These are phyloP conservation scores for Fraxinus paxiana DNA, from an alignment of 305 asterid species.

Conservation along the genomic window DNA sequence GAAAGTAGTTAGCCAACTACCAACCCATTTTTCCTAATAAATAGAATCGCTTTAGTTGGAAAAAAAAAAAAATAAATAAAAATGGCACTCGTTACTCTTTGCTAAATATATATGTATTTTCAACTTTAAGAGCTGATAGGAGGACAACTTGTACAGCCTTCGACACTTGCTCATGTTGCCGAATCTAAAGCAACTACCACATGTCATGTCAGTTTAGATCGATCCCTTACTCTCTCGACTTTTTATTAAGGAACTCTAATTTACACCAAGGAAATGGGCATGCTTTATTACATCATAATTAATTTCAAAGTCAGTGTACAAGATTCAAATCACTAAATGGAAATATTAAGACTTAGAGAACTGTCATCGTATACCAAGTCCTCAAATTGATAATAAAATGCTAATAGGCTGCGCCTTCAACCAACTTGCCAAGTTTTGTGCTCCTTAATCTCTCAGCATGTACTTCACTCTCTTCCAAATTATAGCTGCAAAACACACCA, in stretches of 20 bases:
- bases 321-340: neutral
- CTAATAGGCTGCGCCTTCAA: constrained; percentile 26
- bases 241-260: neutral
- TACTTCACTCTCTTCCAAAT: constrained; percentile 27
- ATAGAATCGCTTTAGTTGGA: neutral
- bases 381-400: neutral
- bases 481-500: constrained; percentile 24
- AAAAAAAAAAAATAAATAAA: neutral
- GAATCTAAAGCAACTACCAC: neutral
- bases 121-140: neutral
- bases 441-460: constrained; percentile 35
- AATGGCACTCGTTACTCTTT: neutral
- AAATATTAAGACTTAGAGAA: neutral
- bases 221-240: neutral
- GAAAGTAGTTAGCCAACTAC: neutral
- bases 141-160: neutral
- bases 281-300: neutral
- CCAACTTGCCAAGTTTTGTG: constrained; percentile 37
- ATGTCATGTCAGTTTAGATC: neutral
- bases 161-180: neutral
- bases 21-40: neutral
- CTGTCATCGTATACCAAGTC: neutral
- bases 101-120: neutral
- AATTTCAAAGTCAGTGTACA: neutral
- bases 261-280: neutral